Percentiles rank a stretch among this genome's conserved stretches.
Evolutionary conservation across 2,329 filamentous ascomycete genomes (phyloP).

Genomic region (Fusarium luffae): DNA sequence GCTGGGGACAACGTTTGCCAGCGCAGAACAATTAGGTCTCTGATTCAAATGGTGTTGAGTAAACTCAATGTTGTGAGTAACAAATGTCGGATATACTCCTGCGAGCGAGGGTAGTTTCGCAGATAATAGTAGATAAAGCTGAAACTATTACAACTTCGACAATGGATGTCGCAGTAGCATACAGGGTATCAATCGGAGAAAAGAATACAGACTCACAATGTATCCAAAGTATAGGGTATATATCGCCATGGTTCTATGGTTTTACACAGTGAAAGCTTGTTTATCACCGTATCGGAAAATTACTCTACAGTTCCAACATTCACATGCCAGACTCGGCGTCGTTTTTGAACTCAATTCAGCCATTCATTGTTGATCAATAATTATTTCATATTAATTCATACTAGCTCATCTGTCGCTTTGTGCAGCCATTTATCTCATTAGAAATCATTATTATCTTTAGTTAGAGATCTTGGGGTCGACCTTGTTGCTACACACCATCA

Average conservation of each 20-base stretch:
- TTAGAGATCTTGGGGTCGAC: conserved; percentile 51
- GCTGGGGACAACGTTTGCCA: conserved; percentile 33
- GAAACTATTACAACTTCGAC: neutral
- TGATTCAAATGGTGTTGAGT: neutral
- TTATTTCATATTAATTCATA: conserved; percentile 37
- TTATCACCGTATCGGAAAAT: too few relatives aligned
- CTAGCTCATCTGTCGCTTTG: conserved; percentile 13
- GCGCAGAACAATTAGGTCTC: neutral
- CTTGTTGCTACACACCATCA: conserved; percentile 31
- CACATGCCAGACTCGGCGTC: conserved; percentile 1
- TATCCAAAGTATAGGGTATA: neutral
- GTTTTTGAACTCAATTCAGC: neutral
- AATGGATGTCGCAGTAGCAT: neutral
- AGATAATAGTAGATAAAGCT: neutral
- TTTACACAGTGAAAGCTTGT: neutral
- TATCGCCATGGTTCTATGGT: neutral
- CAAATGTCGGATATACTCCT: neutral
- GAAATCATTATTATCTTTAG: conserved; percentile 38
- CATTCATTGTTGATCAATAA: neutral
- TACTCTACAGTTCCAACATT: too few relatives aligned
- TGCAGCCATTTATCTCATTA: conserved; percentile 25
- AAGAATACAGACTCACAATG: conserved; percentile 1
- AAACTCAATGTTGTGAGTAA: neutral
- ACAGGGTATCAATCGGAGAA: neutral
- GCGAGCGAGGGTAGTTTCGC: accelerated